Evolutionary conservation across 2,329 filamentous ascomycete species (phyloP), one percentile per base, ranked within the genome.

Genomic region (Karstenula rhodostoma): DNA sequence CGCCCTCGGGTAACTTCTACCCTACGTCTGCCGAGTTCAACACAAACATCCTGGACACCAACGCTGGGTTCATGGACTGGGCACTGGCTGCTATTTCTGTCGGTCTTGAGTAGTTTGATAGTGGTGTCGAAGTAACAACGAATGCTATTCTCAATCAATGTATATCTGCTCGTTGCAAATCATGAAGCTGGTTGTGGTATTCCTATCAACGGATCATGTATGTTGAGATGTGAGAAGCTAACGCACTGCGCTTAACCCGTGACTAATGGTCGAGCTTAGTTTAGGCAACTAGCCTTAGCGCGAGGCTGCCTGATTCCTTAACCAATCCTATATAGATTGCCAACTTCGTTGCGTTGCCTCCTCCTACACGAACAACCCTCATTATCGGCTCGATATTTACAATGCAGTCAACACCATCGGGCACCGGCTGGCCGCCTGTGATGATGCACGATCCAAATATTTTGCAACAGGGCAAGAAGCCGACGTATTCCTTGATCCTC

Each of bases 21-120:
- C 78, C 79, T 0, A 79, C 77, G 3, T 56, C 65, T 2, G 70
- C 72, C 42, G 78, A 80, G 70, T 81, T 75, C 54, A 73, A 78
- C 19, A 70, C 76, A 57, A 80, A 80, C 51, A 79, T 80, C 51
- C 59, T 79, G 33, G 79, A 80, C 55, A 81, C 78, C 0, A 79
- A 76, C 60, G 77, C 78, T 8, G 78, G 78, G 0, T 80, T 80
- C 46, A 80, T 79, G 78, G 78, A 80, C 51, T 80, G 75, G 60
- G 70, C 74, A 10, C 66, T 80, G 13, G 72, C 72, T 9, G 76
- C 76, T 13, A 70, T 65, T 27, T 65, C 70, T 51, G 72, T 78
- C 61, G 75, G 76, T 2, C 60, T 79, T 3, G 72, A 68, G 55
- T 60, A 60, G 32, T 15, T 19, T 12, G 3, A 23, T 10, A 19